These are phyloP conservation scores for Vigna trinervia DNA, from an alignment of 306 rosid genomes.

Conservation along the genomic window DNA sequence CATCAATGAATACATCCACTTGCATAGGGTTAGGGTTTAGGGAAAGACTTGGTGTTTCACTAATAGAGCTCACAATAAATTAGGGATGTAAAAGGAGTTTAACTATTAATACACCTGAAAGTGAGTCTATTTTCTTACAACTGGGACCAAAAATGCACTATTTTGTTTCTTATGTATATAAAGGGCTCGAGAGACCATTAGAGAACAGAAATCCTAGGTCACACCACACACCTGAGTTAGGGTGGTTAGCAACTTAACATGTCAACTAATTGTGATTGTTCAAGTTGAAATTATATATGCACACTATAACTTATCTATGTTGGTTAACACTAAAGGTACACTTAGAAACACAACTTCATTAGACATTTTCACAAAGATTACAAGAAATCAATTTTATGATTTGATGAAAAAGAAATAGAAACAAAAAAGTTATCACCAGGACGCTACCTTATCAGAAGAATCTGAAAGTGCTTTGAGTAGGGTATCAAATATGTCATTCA, in stretches of 20 bases:
- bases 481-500: constrained; percentile 79
- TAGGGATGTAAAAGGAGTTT: background rate
- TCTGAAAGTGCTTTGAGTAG: constrained; percentile 89
- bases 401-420: background rate
- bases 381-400: constrained; percentile 19
- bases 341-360: background rate
- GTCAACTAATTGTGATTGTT: constrained; percentile 30
- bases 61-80: background rate
- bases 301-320: background rate
- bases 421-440: constrained; percentile 25
- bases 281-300: background rate
- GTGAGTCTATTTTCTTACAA: background rate
- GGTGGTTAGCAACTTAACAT: background rate
- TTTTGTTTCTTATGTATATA: background rate
- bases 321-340: constrained; percentile 1
- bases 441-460: constrained; percentile 81
- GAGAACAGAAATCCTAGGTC: background rate
- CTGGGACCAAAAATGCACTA: background rate
- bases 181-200: background rate
- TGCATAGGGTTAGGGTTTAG: background rate
- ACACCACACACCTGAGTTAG: background rate
- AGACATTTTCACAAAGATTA: constrained; percentile 13
- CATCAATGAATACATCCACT: background rate
- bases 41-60: background rate
- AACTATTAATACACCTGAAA: background rate